phyloP scores from a whole-genome alignment of 2,329 filamentous ascomycete species.

The Penicillium digitatum region DNA sequence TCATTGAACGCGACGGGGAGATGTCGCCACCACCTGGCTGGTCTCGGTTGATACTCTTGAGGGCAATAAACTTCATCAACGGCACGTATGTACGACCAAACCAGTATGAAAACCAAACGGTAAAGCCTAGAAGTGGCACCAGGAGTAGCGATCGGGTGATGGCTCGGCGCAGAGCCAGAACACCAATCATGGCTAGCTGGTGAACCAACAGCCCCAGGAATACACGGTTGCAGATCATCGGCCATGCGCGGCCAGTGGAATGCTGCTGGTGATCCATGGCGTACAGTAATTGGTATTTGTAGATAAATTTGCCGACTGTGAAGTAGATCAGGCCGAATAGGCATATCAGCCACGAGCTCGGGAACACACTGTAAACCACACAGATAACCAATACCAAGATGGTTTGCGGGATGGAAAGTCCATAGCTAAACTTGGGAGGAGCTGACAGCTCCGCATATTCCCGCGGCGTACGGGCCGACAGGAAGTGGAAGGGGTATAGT shows the following conservation, averaged over 20 bases:
- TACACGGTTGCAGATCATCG: constrained; percentile 91
- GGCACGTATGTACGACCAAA: constrained; percentile 80
- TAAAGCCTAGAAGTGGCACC: constrained; percentile 70
- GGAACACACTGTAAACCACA: constrained; percentile 86
- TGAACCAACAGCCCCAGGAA: constrained; percentile 83
- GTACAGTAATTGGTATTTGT: constrained; percentile 83
- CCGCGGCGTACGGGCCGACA: constrained; percentile 79
- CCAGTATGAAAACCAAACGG: constrained; percentile 84
- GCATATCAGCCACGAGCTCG: constrained; percentile 73
- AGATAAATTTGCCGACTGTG: constrained; percentile 44
- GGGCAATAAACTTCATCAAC: constrained; percentile 84
- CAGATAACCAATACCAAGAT: constrained; percentile 93
- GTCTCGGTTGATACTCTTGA: constrained; percentile 72
- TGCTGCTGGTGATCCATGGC: constrained; percentile 84
- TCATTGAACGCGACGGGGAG: constrained; percentile 37
- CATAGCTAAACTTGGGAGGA: constrained; percentile 88
- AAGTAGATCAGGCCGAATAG: constrained; percentile 68
- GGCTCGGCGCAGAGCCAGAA: constrained; percentile 70
- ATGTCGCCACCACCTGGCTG: constrained; percentile 46
- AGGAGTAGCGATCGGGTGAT: constrained; percentile 70
- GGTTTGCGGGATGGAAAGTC: constrained; percentile 89
- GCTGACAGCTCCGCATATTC: constrained; percentile 79
- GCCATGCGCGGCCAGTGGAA: constrained; percentile 82
- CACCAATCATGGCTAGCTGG: constrained; percentile 84
- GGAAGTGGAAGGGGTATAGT: constrained; percentile 73